Conservation (phyloP, 176 grass and related monocot species). For the Melocanna baccifera region DNA sequence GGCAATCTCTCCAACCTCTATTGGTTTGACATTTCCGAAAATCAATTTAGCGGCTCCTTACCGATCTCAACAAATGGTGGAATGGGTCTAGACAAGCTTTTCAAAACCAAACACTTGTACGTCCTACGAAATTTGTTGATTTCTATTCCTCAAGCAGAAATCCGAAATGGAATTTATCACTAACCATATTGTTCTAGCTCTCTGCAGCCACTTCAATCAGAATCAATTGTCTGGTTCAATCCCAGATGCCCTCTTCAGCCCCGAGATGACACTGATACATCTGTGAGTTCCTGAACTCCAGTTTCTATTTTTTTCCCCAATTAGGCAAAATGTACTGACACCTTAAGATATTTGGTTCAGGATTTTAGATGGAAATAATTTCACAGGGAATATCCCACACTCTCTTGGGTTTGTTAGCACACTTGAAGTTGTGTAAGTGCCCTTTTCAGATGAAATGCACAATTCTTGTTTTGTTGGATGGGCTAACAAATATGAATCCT, state of each 20-base stretch:
- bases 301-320: not conserved
- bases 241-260: slow-evolving; percentile 76
- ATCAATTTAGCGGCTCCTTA: slow-evolving; percentile 64
- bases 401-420: slow-evolving; percentile 64
- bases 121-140: slow-evolving; percentile 23
- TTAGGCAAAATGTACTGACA: not conserved
- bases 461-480: not conserved
- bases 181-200: slow-evolving; percentile 15
- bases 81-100: slow-evolving; percentile 76
- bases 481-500: not conserved
- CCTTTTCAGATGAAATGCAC: not conserved
- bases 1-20: slow-evolving; percentile 86
- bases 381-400: slow-evolving; percentile 67
- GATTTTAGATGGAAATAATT: slow-evolving; percentile 81
- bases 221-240: slow-evolving; percentile 81
- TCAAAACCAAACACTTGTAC: slow-evolving; percentile 81
- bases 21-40: slow-evolving; percentile 85
- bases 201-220: slow-evolving; percentile 84
- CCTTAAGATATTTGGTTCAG: slow-evolving; percentile 36
- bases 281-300: slow-evolving; percentile 53
- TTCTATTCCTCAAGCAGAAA: not conserved
- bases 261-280: slow-evolving; percentile 77
- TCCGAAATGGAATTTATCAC: not conserved
- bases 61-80: slow-evolving; percentile 54
- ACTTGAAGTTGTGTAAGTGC: slow-evolving; percentile 83